Evolutionary conservation across 768 basidiomycete genomes (phyloP).

Genomic region (Suillus tomentosus): DNA sequence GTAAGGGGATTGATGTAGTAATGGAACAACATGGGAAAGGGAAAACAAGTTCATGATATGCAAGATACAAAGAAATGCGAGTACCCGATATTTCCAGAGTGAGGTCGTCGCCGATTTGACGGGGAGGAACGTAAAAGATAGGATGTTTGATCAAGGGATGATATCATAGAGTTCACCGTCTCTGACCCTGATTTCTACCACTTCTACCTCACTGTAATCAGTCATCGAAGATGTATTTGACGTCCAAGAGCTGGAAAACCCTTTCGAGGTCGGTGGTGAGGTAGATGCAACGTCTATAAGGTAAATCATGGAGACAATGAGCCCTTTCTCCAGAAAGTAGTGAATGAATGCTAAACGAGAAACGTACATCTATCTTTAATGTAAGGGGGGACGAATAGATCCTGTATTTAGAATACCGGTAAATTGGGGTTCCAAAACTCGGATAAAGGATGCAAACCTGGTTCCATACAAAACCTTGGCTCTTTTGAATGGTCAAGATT

Average conservation of each 20-base stretch:
- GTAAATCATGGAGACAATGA: constrained; percentile 9
- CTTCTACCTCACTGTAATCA: constrained; percentile 77
- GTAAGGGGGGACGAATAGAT: constrained; percentile 85
- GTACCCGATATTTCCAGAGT: neutral
- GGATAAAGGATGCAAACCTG: constrained; percentile 54
- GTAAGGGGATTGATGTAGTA: constrained; percentile 5
- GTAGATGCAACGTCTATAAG: constrained; percentile 76
- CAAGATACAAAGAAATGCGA: constrained; percentile 10
- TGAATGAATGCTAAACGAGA: constrained; percentile 22
- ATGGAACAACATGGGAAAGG: constrained; percentile 9
- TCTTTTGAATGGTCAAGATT: constrained; percentile 83
- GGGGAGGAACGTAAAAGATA: neutral
- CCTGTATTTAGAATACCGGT: constrained; percentile 43
- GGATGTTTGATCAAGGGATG: constrained; percentile 49
- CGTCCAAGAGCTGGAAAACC: constrained; percentile 69
- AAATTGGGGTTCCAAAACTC: constrained; percentile 2
- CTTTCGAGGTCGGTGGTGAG: constrained; percentile 70
- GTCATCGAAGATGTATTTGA: constrained; percentile 66
- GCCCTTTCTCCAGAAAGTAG: constrained; percentile 19
- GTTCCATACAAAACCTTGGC: constrained; percentile 91
- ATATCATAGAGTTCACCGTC: constrained; percentile 79
- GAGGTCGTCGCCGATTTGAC: neutral
- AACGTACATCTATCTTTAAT: constrained; percentile 88
- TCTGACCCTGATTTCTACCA: constrained; percentile 82
- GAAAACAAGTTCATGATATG: constrained; percentile 13